These are phyloP conservation scores for Liriodendron chinense DNA, from an alignment of 164 flowering plant species.

Conservation along the genomic window DNA sequence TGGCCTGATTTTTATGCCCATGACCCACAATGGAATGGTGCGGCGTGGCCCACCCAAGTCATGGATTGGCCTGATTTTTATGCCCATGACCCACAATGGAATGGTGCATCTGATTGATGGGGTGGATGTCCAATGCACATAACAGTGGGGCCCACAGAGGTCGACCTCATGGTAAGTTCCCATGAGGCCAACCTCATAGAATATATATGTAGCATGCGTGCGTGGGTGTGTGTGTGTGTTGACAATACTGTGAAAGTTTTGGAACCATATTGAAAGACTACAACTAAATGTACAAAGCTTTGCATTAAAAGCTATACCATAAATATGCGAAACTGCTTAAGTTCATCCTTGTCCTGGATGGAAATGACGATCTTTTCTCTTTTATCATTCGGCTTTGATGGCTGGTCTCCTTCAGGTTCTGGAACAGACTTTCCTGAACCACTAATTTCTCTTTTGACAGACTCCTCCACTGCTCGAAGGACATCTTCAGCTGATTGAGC, in stretches of 20 bases:
- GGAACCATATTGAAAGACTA: background rate
- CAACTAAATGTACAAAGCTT: background rate
- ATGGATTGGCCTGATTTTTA: too few relatives aligned
- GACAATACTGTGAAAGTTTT: background rate
- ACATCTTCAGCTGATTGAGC: constrained; percentile 55
- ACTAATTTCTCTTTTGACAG: constrained; percentile 37
- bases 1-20: too few relatives aligned
- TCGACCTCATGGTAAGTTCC: too few relatives aligned
- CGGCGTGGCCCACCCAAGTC: too few relatives aligned
- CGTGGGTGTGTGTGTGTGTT: too few relatives aligned
- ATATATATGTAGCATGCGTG: too few relatives aligned
- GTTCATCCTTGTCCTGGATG: constrained; percentile 70
- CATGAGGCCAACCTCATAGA: too few relatives aligned
- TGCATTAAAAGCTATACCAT: constrained; percentile 37
- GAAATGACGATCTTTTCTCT: constrained; percentile 69
- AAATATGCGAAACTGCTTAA: constrained; percentile 62
- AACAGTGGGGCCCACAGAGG: too few relatives aligned
- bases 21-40: too few relatives aligned
- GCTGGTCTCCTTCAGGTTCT: constrained; percentile 21
- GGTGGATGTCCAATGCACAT: too few relatives aligned
- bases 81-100: too few relatives aligned
- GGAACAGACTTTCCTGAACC: constrained; percentile 17
- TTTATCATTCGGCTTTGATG: constrained; percentile 32
- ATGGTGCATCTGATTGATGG: too few relatives aligned
- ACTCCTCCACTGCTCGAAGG: constrained; percentile 51